Conservation (phyloP, 148 eudicot species). For the Dysphania ambrosioides region DNA sequence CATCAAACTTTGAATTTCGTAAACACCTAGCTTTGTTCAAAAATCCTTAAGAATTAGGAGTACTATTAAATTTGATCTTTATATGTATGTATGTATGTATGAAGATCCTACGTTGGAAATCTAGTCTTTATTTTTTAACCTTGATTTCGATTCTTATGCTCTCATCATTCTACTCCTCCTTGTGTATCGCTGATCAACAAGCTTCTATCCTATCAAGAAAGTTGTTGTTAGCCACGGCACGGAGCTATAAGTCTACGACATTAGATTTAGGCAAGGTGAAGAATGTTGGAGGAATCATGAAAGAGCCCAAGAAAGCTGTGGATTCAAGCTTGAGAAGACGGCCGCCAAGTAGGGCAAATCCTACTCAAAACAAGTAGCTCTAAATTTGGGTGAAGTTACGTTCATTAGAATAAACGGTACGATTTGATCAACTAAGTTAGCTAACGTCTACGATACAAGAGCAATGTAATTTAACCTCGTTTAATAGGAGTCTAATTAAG, state of each 20-base stretch:
- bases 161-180: constrained; percentile 17
- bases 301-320: constrained; percentile 52
- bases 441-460: background rate
- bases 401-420: background rate
- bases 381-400: background rate
- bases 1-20: background rate
- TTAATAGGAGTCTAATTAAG: background rate
- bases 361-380: constrained; percentile 39
- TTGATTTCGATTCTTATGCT: constrained; percentile 19
- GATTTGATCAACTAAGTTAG: background rate
- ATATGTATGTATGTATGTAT: too few relatives aligned
- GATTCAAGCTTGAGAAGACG: constrained; percentile 36
- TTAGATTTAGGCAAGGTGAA: constrained; percentile 7
- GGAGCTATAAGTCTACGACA: background rate
- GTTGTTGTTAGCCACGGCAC: constrained; percentile 4
- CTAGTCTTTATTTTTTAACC: constrained; percentile 15
- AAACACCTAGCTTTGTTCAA: too few relatives aligned
- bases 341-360: constrained; percentile 38
- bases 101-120: constrained; percentile 25
- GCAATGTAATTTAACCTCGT: background rate
- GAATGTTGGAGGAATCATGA: constrained; percentile 16
- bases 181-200: background rate
- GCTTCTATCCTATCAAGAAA: constrained; percentile 20
- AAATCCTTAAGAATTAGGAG: background rate
- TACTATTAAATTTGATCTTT: too few relatives aligned